Conservation (phyloP, 1,284 basidiomycete genomes). For the Pulveroboletus sp. region DNA sequence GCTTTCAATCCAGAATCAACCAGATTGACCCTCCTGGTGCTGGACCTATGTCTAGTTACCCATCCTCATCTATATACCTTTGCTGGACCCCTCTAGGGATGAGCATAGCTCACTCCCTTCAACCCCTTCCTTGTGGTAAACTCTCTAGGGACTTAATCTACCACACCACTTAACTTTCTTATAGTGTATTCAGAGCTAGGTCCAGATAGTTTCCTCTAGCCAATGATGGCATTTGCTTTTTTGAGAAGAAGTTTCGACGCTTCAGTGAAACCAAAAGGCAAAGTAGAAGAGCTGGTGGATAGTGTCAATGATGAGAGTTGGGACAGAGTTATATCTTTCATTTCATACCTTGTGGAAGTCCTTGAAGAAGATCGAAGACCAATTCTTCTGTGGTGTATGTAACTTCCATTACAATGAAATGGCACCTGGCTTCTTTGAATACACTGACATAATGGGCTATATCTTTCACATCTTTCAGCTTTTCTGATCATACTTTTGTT, state of each 20-base stretch:
- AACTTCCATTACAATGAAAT: neutral
- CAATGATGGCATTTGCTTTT: neutral
- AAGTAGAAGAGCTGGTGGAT: neutral
- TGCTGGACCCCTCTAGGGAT: too few species aligned
- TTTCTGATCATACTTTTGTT: neutral
- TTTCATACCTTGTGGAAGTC: neutral
- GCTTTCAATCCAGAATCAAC: too few species aligned
- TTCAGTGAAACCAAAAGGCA: neutral
- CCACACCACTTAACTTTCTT: too few species aligned
- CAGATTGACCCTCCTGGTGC: too few species aligned
- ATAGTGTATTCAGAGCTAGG: neutral
- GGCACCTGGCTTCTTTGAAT: neutral
- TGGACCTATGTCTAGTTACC: too few species aligned
- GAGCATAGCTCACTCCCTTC: too few species aligned
- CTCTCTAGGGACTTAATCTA: too few species aligned
- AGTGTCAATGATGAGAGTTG: neutral
- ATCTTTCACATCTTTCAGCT: slow-evolving; percentile 1
- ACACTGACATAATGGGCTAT: neutral
- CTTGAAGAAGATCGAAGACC: slow-evolving; percentile 4
- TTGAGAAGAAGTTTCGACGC: neutral
- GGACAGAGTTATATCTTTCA: neutral
- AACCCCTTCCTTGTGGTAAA: too few species aligned
- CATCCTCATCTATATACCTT: too few species aligned
- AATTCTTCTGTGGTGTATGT: neutral
- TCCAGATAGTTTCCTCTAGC: neutral